Evolutionary conservation across 108 stramenopile species (phyloP).

Genomic region (Cylindrotheca fusiformis): DNA sequence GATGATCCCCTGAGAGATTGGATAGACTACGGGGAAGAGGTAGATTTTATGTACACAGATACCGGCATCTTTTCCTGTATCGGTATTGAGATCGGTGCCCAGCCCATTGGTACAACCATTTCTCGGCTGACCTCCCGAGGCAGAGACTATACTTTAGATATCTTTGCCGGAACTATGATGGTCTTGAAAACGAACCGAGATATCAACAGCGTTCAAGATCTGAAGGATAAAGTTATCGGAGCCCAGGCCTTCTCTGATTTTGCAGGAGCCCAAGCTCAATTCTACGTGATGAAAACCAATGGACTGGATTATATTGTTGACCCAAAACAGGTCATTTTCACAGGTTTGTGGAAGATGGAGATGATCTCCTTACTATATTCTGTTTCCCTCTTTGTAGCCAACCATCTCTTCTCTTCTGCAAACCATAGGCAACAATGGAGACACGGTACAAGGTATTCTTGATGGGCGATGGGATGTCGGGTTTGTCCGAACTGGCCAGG

Average conservation of each 20-base stretch:
- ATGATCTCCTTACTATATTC: neutral
- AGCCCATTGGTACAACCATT: slow-evolving; percentile 27
- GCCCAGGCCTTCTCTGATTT: slow-evolving; percentile 24
- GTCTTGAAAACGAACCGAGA: slow-evolving; percentile 8
- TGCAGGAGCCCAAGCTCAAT: slow-evolving; percentile 35
- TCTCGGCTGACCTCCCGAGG: slow-evolving; percentile 18
- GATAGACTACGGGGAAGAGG: neutral
- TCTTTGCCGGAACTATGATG: slow-evolving; percentile 31
- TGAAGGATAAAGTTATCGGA: slow-evolving; percentile 29
- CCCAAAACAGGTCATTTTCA: slow-evolving; percentile 35
- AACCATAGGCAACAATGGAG: slow-evolving; percentile 11
- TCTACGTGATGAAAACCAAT: slow-evolving; percentile 22
- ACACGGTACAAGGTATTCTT: slow-evolving; percentile 32
- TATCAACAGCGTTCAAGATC: slow-evolving; percentile 21
- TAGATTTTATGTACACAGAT: slow-evolving; percentile 38
- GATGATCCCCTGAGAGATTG: neutral
- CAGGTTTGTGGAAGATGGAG: slow-evolving; percentile 14
- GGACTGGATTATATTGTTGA: slow-evolving; percentile 30
- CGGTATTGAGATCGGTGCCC: slow-evolving; percentile 27
- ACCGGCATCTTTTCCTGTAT: slow-evolving; percentile 32
- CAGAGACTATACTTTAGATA: slow-evolving; percentile 22
- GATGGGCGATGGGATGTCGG: slow-evolving; percentile 32
- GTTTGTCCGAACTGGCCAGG: slow-evolving; percentile 39
- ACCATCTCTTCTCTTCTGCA: neutral
- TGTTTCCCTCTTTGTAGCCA: neutral